Evolutionary conservation across 306 rosid genomes (phyloP).

Genomic region (Fragaria nilgerrensis): DNA sequence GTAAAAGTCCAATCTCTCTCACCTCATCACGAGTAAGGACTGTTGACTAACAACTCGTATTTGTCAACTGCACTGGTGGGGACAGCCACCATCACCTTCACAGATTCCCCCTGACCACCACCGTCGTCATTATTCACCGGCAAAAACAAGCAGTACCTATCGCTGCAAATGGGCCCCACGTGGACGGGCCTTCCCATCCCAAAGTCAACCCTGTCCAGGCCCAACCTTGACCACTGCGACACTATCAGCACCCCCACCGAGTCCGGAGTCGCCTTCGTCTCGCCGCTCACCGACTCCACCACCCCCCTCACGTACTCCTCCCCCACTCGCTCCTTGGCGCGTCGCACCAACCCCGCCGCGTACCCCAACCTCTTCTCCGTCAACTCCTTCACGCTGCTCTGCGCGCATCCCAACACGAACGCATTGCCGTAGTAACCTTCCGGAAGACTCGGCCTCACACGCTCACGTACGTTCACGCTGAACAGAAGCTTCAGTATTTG

Average conservation of each 20-base stretch:
- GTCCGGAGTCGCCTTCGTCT: constrained; percentile 64
- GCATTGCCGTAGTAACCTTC: constrained; percentile 86
- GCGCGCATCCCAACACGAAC: constrained; percentile 74
- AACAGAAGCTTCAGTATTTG: constrained; percentile 64
- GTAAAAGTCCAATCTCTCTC: neutral
- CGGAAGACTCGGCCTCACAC: constrained; percentile 69
- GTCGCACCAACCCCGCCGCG: constrained; percentile 51
- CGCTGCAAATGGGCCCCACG: constrained; percentile 70
- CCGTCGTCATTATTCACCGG: constrained; percentile 36
- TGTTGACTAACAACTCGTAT: constrained; percentile 43
- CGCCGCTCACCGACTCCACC: constrained; percentile 47
- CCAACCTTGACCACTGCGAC: constrained; percentile 94
- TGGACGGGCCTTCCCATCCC: constrained; percentile 63
- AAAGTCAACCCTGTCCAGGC: constrained; percentile 68
- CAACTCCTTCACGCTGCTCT: constrained; percentile 50
- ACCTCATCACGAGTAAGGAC: constrained; percentile 31
- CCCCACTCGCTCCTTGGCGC: constrained; percentile 69
- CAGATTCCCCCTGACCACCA: constrained; percentile 45
- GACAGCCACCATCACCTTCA: constrained; percentile 79
- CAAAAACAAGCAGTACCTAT: constrained; percentile 71
- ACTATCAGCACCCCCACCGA: constrained; percentile 72
- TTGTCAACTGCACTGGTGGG: constrained; percentile 62
- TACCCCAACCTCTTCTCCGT: constrained; percentile 46
- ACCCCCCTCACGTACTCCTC: constrained; percentile 64
- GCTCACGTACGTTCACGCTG: constrained; percentile 68